Percentiles rank a stretch among this genome's conserved stretches.
Evolutionary conservation across 2,329 filamentous ascomycete genomes (phyloP).

Genomic region (Fusarium annulatum): DNA sequence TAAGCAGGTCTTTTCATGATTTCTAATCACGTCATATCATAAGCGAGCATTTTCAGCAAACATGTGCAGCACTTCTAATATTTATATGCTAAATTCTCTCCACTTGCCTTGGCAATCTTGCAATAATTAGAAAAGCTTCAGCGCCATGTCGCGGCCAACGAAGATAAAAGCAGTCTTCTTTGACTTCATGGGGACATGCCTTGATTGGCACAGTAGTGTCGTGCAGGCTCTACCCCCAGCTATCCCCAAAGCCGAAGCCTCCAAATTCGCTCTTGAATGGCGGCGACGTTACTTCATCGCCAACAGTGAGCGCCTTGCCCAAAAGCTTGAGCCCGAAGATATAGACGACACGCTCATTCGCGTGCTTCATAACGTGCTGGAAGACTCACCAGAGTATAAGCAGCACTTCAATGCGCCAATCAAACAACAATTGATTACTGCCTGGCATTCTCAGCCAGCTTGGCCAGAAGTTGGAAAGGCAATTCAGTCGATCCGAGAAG

Average conservation of each 20-base stretch:
- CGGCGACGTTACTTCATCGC: conserved; percentile 61
- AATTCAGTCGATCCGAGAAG: conserved; percentile 51
- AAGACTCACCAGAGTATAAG: not conserved
- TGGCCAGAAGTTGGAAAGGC: conserved; percentile 63
- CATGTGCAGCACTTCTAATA: too few species aligned
- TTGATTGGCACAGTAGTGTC: conserved; percentile 62
- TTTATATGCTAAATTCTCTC: not conserved
- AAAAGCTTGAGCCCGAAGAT: conserved; percentile 54
- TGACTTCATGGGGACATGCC: conserved; percentile 69
- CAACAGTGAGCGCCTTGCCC: conserved; percentile 52
- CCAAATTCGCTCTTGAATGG: conserved; percentile 61
- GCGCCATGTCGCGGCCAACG: not conserved
- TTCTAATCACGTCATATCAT: not conserved
- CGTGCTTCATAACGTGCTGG: conserved; percentile 53
- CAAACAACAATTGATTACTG: conserved; percentile 45
- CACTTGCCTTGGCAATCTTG: too few species aligned
- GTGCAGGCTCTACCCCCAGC: conserved; percentile 49
- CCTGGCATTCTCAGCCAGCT: conserved; percentile 62
- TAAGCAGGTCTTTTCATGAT: not conserved
- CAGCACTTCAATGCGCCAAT: conserved; percentile 24
- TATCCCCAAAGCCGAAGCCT: conserved; percentile 48
- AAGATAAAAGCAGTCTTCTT: conserved; percentile 62
- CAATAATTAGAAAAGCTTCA: not conserved
- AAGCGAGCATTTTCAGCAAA: not conserved
- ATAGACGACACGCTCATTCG: conserved; percentile 62